A percentile compares a stretch with the other conserved stretches of the same genome.
Conservation (phyloP, 169 alveolate genomes). For the Theileria sp. region DNA sequence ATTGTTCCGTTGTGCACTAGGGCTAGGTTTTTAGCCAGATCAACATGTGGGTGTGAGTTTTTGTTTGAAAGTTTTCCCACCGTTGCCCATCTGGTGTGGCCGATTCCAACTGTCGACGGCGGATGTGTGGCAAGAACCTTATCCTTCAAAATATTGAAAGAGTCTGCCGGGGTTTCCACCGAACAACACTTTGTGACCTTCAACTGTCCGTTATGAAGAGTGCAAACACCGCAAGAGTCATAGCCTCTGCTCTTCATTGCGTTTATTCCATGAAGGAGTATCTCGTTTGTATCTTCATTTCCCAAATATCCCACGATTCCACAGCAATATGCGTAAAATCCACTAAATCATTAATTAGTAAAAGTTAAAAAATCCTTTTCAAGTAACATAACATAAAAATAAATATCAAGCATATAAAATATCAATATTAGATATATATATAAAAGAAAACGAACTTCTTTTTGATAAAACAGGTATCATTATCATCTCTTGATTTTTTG, state of each 20-base stretch:
- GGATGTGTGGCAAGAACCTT: conserved; percentile 76
- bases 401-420: background rate
- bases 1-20: conserved; percentile 95
- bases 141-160: conserved; percentile 77
- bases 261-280: conserved; percentile 84
- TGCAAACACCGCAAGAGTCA: conserved; percentile 93
- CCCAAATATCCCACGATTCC: conserved; percentile 91
- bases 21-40: conserved; percentile 84
- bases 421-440: background rate
- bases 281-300: conserved; percentile 77
- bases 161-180: conserved; percentile 76
- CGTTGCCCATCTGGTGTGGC: conserved; percentile 99
- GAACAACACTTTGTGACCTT: conserved; percentile 81
- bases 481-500: background rate
- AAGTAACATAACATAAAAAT: background rate
- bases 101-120: conserved; percentile 89
- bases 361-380: background rate
- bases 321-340: conserved; percentile 68
- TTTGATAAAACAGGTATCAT: background rate
- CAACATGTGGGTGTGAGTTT: conserved; percentile 98
- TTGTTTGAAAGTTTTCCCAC: conserved; percentile 94
- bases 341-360: background rate
- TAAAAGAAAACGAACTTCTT: background rate
- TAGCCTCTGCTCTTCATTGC: conserved; percentile 90
- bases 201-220: conserved; percentile 78